phyloP scores from a whole-genome alignment of 805 yeast genomes.

The Kuraishia hungarica region DNA sequence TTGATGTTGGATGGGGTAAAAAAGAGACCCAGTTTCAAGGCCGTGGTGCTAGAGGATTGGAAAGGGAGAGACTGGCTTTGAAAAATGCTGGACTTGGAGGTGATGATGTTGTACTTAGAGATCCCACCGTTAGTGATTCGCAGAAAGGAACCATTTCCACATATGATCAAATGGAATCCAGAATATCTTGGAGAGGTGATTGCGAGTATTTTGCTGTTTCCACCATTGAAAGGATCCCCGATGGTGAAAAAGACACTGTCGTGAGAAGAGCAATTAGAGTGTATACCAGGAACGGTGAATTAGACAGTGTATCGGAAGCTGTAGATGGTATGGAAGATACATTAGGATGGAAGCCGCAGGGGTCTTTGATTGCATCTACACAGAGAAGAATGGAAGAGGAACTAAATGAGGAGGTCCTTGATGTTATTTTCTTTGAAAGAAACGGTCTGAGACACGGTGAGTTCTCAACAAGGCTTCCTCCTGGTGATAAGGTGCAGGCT shows the following conservation, averaged over 20 bases:
- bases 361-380: constrained; percentile 75
- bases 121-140: constrained; percentile 77
- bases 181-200: constrained; percentile 93
- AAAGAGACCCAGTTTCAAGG: constrained; percentile 96
- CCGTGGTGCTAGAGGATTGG: constrained; percentile 75
- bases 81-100: constrained; percentile 62
- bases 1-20: constrained; percentile 98
- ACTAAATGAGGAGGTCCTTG: constrained; percentile 33
- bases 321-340: constrained; percentile 71
- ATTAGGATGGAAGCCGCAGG: constrained; percentile 87
- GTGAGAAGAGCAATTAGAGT: constrained; percentile 76
- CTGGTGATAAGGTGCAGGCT: constrained; percentile 36
- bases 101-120: constrained; percentile 53
- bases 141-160: constrained; percentile 59
- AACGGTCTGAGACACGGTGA: constrained; percentile 91
- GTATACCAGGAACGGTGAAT: constrained; percentile 67
- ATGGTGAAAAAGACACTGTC: constrained; percentile 27
- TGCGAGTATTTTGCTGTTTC: constrained; percentile 74
- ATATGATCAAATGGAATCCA: constrained; percentile 38
- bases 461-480: constrained; percentile 58
- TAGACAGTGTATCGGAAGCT: constrained; percentile 84
- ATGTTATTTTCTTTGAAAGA: constrained; percentile 77
- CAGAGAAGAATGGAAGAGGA: constrained; percentile 55
- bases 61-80: constrained; percentile 49
- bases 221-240: constrained; percentile 38